Evolutionary conservation across 2,329 filamentous ascomycete species (phyloP).

Genomic region (Apiospora arundinis): DNA sequence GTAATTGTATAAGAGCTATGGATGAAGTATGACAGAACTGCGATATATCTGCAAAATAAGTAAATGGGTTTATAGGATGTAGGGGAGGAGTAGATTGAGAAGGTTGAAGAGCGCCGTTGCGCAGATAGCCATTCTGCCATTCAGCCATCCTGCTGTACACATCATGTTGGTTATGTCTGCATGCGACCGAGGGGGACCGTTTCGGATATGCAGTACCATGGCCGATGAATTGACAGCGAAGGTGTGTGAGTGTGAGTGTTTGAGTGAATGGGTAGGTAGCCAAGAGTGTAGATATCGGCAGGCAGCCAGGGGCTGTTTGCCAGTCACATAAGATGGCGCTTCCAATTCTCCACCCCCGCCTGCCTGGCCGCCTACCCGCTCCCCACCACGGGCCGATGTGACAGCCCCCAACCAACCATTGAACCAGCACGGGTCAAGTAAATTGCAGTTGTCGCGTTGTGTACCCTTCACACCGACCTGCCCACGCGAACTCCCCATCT

Average conservation of each 20-base stretch:
- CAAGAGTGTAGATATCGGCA: not conserved
- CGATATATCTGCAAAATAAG: no score
- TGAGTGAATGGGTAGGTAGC: not conserved
- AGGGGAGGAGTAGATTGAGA: no score
- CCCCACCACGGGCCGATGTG: not conserved
- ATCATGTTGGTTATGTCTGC: not conserved
- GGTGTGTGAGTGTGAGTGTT: not conserved
- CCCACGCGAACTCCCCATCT: not conserved
- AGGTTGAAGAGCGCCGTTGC: no score
- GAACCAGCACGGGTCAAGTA: not conserved
- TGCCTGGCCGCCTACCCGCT: not conserved
- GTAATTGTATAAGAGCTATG: no score
- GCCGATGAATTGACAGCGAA: not conserved
- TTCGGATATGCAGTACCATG: not conserved
- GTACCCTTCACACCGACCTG: not conserved
- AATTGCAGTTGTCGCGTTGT: not conserved
- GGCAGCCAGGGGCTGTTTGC: not conserved
- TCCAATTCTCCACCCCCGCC: not conserved
- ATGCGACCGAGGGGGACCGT: not conserved
- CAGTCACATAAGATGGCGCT: no score
- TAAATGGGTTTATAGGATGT: no score
- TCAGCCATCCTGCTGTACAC: no score
- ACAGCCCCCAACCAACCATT: not conserved
- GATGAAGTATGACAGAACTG: no score
- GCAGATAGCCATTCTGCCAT: no score